Conservation (phyloP, 768 basidiomycete species). For the Russula virescens region DNA sequence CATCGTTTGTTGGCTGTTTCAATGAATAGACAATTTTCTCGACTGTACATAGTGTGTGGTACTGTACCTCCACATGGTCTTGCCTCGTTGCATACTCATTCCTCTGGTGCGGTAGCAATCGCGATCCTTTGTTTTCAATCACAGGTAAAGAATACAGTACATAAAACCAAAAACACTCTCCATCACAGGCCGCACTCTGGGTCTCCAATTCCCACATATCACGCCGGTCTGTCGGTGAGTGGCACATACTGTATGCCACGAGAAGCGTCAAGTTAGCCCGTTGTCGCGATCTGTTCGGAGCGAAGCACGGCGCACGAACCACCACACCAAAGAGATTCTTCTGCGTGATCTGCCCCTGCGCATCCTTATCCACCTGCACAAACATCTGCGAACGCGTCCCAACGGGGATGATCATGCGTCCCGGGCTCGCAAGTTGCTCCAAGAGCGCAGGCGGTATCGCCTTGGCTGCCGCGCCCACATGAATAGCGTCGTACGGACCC, state of each 20-base stretch:
- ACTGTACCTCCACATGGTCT: background rate
- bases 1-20: background rate
- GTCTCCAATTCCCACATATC: background rate
- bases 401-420: constrained; percentile 91
- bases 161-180: background rate
- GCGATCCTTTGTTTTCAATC: background rate
- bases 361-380: constrained; percentile 75
- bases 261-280: background rate
- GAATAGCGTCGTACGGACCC: constrained; percentile 56
- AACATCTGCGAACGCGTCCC: constrained; percentile 56
- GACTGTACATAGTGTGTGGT: background rate
- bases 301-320: constrained; percentile 40
- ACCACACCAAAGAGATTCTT: constrained; percentile 73
- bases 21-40: background rate
- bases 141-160: background rate
- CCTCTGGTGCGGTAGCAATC: background rate
- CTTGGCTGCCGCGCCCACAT: constrained; percentile 91
- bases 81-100: background rate
- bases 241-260: constrained; percentile 55
- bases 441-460: constrained; percentile 62
- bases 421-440: constrained; percentile 69
- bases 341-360: constrained; percentile 55
- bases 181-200: background rate
- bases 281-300: background rate
- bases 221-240: constrained; percentile 45